These are phyloP conservation scores for Harrya chromipes DNA, from an alignment of 768 basidiomycete genomes.

Conservation along the genomic window DNA sequence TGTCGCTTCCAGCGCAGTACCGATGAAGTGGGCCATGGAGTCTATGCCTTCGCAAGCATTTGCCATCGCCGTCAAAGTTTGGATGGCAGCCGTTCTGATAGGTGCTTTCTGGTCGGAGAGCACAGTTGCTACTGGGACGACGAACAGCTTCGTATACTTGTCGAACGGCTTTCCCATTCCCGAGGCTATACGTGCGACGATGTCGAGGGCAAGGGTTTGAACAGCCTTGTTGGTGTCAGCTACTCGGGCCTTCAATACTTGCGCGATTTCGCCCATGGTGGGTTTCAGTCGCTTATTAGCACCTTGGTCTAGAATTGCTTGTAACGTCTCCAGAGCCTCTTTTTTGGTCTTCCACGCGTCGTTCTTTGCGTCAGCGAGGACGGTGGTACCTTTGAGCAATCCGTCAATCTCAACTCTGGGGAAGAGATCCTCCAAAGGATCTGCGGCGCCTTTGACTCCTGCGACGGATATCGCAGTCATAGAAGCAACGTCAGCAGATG, in stretches of 20 bases:
- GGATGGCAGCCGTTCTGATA: conserved; percentile 73
- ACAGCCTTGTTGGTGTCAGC: conserved; percentile 94
- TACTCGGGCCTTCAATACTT: conserved; percentile 83
- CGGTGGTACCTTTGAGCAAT: conserved; percentile 77
- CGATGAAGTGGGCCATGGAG: conserved; percentile 71
- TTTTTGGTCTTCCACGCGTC: conserved; percentile 98
- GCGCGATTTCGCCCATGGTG: conserved; percentile 88
- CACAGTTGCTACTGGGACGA: conserved; percentile 73
- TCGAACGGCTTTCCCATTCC: conserved; percentile 98
- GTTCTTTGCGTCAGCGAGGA: conserved; percentile 80
- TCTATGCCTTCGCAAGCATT: conserved; percentile 84
- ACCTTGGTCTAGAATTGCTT: conserved; percentile 83
- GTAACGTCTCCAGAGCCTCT: conserved; percentile 84
- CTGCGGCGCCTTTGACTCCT: conserved; percentile 40
- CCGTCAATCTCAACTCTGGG: conserved; percentile 92
- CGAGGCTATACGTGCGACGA: conserved; percentile 82
- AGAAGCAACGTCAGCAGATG: conserved; percentile 69
- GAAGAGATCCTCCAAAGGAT: conserved; percentile 91
- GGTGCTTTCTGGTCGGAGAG: conserved; percentile 92
- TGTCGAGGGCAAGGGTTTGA: conserved; percentile 85
- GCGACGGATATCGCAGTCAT: conserved; percentile 42
- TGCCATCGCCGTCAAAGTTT: conserved; percentile 79
- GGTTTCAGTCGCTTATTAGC: conserved; percentile 91
- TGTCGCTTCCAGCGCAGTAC: conserved; percentile 74
- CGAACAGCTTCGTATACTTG: conserved; percentile 77